These are phyloP conservation scores for Yarrowia sp. DNA, from an alignment of 805 yeast genomes.

Conservation along the genomic window DNA sequence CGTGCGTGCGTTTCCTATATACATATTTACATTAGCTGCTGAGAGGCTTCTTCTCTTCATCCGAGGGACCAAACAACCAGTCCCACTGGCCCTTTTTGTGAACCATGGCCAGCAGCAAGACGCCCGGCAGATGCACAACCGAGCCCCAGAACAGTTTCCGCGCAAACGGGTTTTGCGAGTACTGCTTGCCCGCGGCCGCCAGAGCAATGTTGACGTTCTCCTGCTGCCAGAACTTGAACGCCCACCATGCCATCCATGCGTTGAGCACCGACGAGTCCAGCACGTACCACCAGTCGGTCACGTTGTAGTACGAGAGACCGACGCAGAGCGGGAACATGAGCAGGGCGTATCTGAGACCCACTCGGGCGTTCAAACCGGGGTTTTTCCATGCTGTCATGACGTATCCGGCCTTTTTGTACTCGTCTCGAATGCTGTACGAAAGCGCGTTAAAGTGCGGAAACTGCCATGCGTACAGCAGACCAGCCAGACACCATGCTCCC, in stretches of 20 bases:
- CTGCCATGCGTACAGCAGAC: slow-evolving; percentile 92
- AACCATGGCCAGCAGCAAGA: slow-evolving; percentile 84
- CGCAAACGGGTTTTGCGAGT: slow-evolving; percentile 55
- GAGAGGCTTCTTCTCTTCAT: background rate
- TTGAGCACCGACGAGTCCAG: slow-evolving; percentile 80
- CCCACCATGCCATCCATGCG: slow-evolving; percentile 78
- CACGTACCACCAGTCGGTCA: slow-evolving; percentile 77
- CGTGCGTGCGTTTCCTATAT: too few relatives aligned
- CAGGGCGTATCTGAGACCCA: slow-evolving; percentile 84
- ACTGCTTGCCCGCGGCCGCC: slow-evolving; percentile 26
- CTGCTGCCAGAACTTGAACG: slow-evolving; percentile 81
- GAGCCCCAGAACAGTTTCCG: slow-evolving; percentile 89
- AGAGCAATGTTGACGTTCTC: slow-evolving; percentile 46
- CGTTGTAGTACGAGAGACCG: slow-evolving; percentile 71
- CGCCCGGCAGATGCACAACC: slow-evolving; percentile 89
- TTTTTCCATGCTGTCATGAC: slow-evolving; percentile 96
- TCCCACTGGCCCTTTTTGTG: slow-evolving; percentile 97
- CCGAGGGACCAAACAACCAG: slow-evolving; percentile 44
- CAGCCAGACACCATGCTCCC: slow-evolving; percentile 93
- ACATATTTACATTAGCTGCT: slow-evolving; percentile 21
- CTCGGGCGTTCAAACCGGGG: slow-evolving; percentile 89
- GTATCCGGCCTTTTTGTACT: slow-evolving; percentile 89
- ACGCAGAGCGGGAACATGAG: slow-evolving; percentile 91
- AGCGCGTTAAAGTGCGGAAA: slow-evolving; percentile 96
- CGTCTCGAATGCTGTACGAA: slow-evolving; percentile 81